Base-by-base conservation (phyloP, 345 rosid genomes). In the Eucalyptus guilfoylei region DNA sequence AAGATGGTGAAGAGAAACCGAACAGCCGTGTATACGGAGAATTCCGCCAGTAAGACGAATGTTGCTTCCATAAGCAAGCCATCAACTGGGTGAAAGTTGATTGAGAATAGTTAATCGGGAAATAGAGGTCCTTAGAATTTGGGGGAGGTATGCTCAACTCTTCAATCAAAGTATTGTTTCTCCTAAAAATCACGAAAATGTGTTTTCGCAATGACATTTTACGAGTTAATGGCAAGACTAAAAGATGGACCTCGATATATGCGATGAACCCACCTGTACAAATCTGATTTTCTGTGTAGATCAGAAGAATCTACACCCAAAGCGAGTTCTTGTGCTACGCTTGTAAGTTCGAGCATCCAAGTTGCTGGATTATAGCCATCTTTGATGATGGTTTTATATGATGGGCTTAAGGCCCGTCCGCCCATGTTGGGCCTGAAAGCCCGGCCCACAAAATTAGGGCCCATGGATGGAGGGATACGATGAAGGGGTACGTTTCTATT, bases 351-450 rank as follows among this genome's bases (percentile, higher is more conserved):
- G 54, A 94, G 86, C 95, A 94, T 94, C 95, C 95, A 94, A 30
- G 95, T 94, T 45, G 95, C 95, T 30, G 95, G 95, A 87, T 94
- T 94, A 60, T 92, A 91, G 47, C 94, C 95, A 64, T 92, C 96
- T 62, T 88, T 92, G 62, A 93, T 92, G n/a, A n/a, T n/a, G n/a
- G n/a, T n/a, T n/a, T n/a, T n/a, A n/a, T n/a, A n/a, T n/a, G n/a
- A n/a, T n/a, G n/a, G n/a, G n/a, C n/a, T n/a, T n/a, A n/a, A n/a
- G n/a, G n/a, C n/a, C n/a, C n/a, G n/a, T n/a, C n/a, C n/a, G n/a
- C n/a, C n/a, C n/a, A n/a, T n/a, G n/a, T n/a, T n/a, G n/a, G n/a
- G n/a, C n/a, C n/a, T n/a, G n/a, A n/a, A n/a, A n/a, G n/a, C n/a
- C n/a, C n/a, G n/a, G n/a, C n/a, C n/a, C n/a, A n/a, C n/a, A n/a